Base-by-base conservation (phyloP, 306 rosid genomes). In the Quercus cerris region DNA sequence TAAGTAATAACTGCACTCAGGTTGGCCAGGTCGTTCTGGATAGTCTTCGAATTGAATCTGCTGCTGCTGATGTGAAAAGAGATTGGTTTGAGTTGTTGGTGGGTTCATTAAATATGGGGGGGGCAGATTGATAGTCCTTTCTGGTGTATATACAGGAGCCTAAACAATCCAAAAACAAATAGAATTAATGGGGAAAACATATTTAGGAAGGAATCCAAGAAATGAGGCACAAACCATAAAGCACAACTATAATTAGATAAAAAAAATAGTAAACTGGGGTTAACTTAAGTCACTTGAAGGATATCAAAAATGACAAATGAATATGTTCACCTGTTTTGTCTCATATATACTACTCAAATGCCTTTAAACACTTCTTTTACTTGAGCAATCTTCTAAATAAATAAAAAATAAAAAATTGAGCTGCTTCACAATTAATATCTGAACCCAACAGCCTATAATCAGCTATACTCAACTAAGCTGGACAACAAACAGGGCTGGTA, bases 11-110 rank as follows among this genome's bases (percentile, higher is more conserved):
- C 78, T 90, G 91, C 99, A 96, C 30, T 87, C 91, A 49, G 99
- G 98, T 89, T 90, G 97, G 41, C 98, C 98, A 41, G 97, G 98
- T 80, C 98, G 87, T 80, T 96, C 98, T 3, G 97, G 99, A 84
- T 71, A 91, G 73, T 89, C 97, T 31, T 85, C 97, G 31, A 77
- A 78, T 75, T 70, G 88, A 52, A 79, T 80, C 44, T 75, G 90
- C 80, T 80, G 89, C 54, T 85, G 92, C 79, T 68, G 89, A 80
- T 79, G 94, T 64, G 70, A 57, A 80, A 83, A 93, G 55, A 77
- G 70, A 84, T 90, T 89, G 76, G 90, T 77, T 78, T 87, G 97
- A 13, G 79, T 71, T 63, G 86, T 82, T 19, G 90, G 82, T 70
- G 81, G 90, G 86, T 82, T 91, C 90, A 89, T 46, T 33, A 79